These are phyloP conservation scores for Rhazya stricta DNA, from an alignment of 257 asterid species.

Conservation along the genomic window DNA sequence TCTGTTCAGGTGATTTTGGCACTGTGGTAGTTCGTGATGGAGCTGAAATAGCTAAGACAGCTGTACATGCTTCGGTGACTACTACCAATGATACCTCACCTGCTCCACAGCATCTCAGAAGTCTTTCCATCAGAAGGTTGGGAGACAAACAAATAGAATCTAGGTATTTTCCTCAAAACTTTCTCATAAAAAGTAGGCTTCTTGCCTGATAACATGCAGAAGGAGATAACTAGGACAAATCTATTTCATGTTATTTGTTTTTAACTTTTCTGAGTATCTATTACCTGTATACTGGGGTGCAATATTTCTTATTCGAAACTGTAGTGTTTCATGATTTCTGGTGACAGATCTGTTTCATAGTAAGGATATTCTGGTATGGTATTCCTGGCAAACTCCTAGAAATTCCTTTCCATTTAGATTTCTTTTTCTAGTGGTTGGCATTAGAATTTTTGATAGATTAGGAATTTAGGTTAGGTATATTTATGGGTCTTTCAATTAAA, in stretches of 20 bases:
- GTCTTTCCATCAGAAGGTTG: constrained; percentile 35
- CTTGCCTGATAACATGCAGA: neutral
- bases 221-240: neutral
- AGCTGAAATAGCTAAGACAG: constrained; percentile 38
- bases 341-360: no score
- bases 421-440: neutral
- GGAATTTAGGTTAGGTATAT: neutral
- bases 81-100: constrained; percentile 38
- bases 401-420: neutral
- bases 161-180: constrained; percentile 35
- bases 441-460: neutral
- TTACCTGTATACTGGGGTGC: neutral
- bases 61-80: constrained; percentile 28
- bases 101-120: constrained; percentile 37
- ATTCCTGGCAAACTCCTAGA: neutral
- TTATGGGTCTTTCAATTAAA: neutral
- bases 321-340: neutral
- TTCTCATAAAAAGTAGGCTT: neutral
- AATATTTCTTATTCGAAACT: neutral
- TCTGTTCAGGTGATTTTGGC: constrained; percentile 76
- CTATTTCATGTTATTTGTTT: neutral
- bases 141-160: constrained; percentile 46
- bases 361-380: no score
- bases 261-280: neutral
- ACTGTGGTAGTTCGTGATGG: constrained; percentile 68